phyloP scores from a whole-genome alignment of 1,139 yeast species.

The Torulaspora pretoriensis region DNA sequence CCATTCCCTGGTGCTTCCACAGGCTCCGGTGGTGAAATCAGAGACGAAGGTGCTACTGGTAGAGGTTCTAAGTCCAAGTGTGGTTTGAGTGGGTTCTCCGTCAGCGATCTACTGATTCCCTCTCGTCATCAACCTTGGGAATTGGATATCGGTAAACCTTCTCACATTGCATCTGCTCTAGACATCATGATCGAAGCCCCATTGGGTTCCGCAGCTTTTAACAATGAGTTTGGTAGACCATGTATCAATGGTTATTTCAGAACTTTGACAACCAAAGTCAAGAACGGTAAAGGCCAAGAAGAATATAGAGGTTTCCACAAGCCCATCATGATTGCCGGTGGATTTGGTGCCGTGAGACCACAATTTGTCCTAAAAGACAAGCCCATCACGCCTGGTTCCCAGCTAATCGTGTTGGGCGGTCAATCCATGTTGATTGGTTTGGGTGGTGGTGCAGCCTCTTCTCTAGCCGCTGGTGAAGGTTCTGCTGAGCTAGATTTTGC shows the following conservation, averaged over 20 bases:
- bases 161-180: slow-evolving; percentile 86
- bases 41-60: slow-evolving; percentile 99
- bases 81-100: slow-evolving; percentile 91
- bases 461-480: slow-evolving; percentile 91
- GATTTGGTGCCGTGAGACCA: slow-evolving; percentile 95
- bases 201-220: slow-evolving; percentile 95
- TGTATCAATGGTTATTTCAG: slow-evolving; percentile 96
- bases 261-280: slow-evolving; percentile 80
- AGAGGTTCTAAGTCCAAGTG: slow-evolving; percentile 97
- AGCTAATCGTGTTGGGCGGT: slow-evolving; percentile 92
- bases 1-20: slow-evolving; percentile 99
- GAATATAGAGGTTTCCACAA: slow-evolving; percentile 96
- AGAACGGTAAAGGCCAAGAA: slow-evolving; percentile 53
- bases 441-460: slow-evolving; percentile 99
- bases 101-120: slow-evolving; percentile 87
- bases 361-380: slow-evolving; percentile 84
- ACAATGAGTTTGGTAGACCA: slow-evolving; percentile 98
- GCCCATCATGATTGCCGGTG: slow-evolving; percentile 99
- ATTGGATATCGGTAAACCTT: slow-evolving; percentile 74
- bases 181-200: slow-evolving; percentile 98
- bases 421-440: slow-evolving; percentile 98
- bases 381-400: slow-evolving; percentile 87
- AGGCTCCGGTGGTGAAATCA: slow-evolving; percentile 99
- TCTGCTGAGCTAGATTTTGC: slow-evolving; percentile 96
- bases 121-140: slow-evolving; percentile 93